Evolutionary conservation across 805 yeast genomes (phyloP).

Genomic region (Candida wancherniae): DNA sequence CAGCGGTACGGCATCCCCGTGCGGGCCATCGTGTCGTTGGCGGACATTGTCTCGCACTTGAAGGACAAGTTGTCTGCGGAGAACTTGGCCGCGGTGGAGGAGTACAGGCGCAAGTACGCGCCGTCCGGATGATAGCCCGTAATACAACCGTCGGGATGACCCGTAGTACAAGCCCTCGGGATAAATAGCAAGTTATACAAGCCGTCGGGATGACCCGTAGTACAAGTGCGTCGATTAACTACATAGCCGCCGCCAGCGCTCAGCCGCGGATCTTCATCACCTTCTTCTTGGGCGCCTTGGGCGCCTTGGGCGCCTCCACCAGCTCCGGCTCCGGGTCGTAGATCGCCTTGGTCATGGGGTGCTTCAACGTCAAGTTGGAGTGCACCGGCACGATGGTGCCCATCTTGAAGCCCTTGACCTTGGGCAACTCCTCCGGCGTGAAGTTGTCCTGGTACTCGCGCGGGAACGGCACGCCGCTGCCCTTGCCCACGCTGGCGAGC

Average conservation of each 20-base stretch:
- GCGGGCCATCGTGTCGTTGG: constrained; percentile 68
- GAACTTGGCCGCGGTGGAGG: constrained; percentile 53
- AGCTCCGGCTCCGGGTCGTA: constrained; percentile 49
- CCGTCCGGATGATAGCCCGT: too few species aligned
- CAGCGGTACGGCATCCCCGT: constrained; percentile 77
- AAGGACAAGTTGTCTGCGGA: constrained; percentile 51
- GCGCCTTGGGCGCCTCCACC: constrained; percentile 32
- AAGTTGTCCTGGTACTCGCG: constrained; percentile 50
- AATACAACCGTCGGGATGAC: too few species aligned
- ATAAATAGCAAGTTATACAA: too few species aligned
- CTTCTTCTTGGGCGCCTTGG: constrained; percentile 50
- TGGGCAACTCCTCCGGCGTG: constrained; percentile 58
- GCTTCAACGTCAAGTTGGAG: constrained; percentile 73
- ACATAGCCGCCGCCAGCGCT: too few species aligned
- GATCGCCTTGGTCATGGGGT: constrained; percentile 72
- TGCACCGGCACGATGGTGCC: constrained; percentile 85
- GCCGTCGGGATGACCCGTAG: too few species aligned
- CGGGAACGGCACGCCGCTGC: constrained; percentile 58
- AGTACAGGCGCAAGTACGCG: constrained; percentile 50
- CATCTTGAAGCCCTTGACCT: constrained; percentile 83
- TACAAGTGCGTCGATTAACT: too few species aligned
- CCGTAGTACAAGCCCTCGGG: too few species aligned
- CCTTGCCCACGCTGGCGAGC: constrained; percentile 44
- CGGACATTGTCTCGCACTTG: constrained; percentile 66
- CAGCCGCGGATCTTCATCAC: constrained; percentile 58